These are phyloP conservation scores for Penicillium cosmopolitanum DNA, from an alignment of 495 filamentous ascomycete species.

Conservation along the genomic window DNA sequence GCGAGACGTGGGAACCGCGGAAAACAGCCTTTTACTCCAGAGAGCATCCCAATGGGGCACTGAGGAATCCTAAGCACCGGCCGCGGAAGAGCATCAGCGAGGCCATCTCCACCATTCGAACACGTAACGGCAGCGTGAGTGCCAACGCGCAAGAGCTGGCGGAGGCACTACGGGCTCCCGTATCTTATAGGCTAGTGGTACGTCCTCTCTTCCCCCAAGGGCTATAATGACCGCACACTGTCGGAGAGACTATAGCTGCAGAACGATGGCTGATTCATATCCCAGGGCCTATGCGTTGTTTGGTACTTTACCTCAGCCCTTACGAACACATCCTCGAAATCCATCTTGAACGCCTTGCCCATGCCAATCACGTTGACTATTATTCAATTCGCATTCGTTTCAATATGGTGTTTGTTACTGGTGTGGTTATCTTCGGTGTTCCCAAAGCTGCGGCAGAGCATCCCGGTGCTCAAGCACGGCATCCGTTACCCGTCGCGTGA, in stretches of 20 bases:
- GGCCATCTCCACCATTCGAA: slow-evolving; percentile 78
- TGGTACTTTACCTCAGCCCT: slow-evolving; percentile 96
- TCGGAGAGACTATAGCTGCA: background rate
- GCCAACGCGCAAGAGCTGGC: slow-evolving; percentile 93
- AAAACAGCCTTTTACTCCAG: slow-evolving; percentile 36
- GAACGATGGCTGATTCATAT: slow-evolving; percentile 19
- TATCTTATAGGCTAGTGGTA: slow-evolving; percentile 87
- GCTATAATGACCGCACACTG: background rate
- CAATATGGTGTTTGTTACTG: slow-evolving; percentile 80
- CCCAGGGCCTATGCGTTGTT: slow-evolving; percentile 75
- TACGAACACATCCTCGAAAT: slow-evolving; percentile 96
- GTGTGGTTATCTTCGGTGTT: slow-evolving; percentile 72
- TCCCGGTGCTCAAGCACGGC: slow-evolving; percentile 80
- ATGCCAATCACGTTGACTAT: slow-evolving; percentile 92
- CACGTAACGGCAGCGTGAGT: slow-evolving; percentile 78
- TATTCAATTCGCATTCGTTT: slow-evolving; percentile 93
- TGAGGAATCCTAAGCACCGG: slow-evolving; percentile 59
- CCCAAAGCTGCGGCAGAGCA: slow-evolving; percentile 63
- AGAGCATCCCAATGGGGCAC: slow-evolving; percentile 46
- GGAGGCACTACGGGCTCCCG: slow-evolving; percentile 84
- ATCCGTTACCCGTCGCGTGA: slow-evolving; percentile 82
- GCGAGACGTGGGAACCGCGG: slow-evolving; percentile 43
- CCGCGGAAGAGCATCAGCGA: slow-evolving; percentile 85
- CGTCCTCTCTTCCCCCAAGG: slow-evolving; percentile 32
- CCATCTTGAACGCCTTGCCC: slow-evolving; percentile 90